Evolutionary conservation across 2,329 filamentous ascomycete genomes (phyloP), one percentile per base, ranked within the genome.

Genomic region (Sodiomyces alkalinus): DNA sequence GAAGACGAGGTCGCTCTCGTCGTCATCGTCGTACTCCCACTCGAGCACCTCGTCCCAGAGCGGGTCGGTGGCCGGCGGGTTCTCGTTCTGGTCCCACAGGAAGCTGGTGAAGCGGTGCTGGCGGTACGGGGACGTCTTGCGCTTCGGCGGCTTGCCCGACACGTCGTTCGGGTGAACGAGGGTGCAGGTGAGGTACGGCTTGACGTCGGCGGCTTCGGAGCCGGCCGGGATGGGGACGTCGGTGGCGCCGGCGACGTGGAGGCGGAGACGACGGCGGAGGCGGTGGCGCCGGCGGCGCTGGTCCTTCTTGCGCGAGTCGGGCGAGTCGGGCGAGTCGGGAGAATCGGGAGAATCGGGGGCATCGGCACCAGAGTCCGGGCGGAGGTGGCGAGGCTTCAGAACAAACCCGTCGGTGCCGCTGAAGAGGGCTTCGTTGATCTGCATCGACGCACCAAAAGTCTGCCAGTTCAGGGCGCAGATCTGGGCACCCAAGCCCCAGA

Each of bases 401-500:
- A 79, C 64, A 40, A 68, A 79, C 6, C 74, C 74, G 17, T 70
- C 68, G 0, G 72, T 70, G 9, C 71, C 72, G 26, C 57, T 61
- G 46, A 80, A 79, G 1, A 80, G 54, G 0, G 74, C 74, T 41
- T 77, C 72, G 43, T 79, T 79, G 38, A 79, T 55, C 46, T 79
- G 74, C 53, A 74, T 73, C 41, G 62, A 62, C 6, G 64, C 63
- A 19, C 70, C 71, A 37, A 77, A 80, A 0, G 64, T 74, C 42
- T 80, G 74, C 68, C 73, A 74, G 49, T 80, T 80, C 29, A 80
- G 56, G 3, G 74, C 74, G 43, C 71, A 77, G 26, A 80, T 72
- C 40, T 80, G 74, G 3, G 74, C 73, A 2, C 74, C 74, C 4
- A 77, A 45, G 6, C 60, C 70, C 74, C 74, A 80, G 44, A 74